phyloP scores from a whole-genome alignment of 805 yeast genomes.

The Metschnikowia hibisci region DNA sequence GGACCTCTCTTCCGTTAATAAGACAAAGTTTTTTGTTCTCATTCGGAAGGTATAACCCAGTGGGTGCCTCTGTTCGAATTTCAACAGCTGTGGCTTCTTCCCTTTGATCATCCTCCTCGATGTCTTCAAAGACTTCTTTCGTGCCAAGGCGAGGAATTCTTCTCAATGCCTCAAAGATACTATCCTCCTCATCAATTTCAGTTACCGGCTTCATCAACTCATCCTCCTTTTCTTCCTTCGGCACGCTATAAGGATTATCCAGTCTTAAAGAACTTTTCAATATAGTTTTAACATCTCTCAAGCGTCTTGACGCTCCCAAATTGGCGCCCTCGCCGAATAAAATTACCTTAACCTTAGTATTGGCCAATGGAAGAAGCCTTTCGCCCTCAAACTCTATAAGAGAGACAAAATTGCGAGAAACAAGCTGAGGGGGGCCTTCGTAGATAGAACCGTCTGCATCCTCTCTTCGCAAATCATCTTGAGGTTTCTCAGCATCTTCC shows the following conservation, averaged over 20 bases:
- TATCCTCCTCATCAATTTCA: slow-evolving; percentile 33
- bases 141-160: slow-evolving; percentile 63
- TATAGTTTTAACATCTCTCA: slow-evolving; percentile 52
- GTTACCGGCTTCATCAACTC: slow-evolving; percentile 32
- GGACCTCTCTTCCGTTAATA: slow-evolving; percentile 73
- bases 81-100: slow-evolving; percentile 41
- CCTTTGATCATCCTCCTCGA: slow-evolving; percentile 32
- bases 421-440: slow-evolving; percentile 69
- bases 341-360: slow-evolving; percentile 25
- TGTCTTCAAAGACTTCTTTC: slow-evolving; percentile 42
- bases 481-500: slow-evolving; percentile 2
- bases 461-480: not conserved
- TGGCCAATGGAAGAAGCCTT: slow-evolving; percentile 22
- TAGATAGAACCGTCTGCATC: slow-evolving; percentile 26
- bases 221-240: slow-evolving; percentile 30
- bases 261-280: slow-evolving; percentile 29
- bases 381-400: slow-evolving; percentile 47
- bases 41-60: slow-evolving; percentile 67
- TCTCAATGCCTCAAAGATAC: slow-evolving; percentile 40
- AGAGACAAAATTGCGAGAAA: slow-evolving; percentile 51
- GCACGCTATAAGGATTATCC: slow-evolving; percentile 35
- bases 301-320: slow-evolving; percentile 49
- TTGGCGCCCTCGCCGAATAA: slow-evolving; percentile 62
- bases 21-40: slow-evolving; percentile 66
- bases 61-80: slow-evolving; percentile 66